Evolutionary conservation across 345 rosid genomes (phyloP).

Genomic region (Eutrema japonicum): DNA sequence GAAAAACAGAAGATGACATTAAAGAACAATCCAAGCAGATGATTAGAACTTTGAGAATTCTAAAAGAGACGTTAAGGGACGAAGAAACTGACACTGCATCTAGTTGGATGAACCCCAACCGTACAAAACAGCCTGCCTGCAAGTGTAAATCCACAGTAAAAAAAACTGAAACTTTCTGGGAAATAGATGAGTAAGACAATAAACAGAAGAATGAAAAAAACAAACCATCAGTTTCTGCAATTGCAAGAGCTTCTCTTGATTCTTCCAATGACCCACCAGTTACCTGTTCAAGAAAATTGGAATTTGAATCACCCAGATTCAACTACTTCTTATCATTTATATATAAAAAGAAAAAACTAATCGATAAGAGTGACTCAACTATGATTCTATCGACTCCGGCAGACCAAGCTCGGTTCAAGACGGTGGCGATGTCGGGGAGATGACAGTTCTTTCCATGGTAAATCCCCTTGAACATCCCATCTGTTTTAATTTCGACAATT

Average conservation of each 20-base stretch:
- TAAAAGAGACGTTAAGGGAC: conserved; percentile 21
- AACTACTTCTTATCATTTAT: background rate
- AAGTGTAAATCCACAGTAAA: conserved; percentile 11
- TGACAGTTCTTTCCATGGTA: conserved; percentile 89
- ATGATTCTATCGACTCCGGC: conserved; percentile 95
- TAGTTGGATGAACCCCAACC: conserved; percentile 97
- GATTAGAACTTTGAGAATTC: background rate
- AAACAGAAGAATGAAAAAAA: conserved; percentile 12
- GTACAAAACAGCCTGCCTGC: conserved; percentile 92
- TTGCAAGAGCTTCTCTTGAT: conserved; percentile 93
- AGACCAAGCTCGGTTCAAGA: conserved; percentile 86
- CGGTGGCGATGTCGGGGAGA: conserved; percentile 68
- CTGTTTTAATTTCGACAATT: conserved; percentile 42
- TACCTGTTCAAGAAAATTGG: conserved; percentile 53
- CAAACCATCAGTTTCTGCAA: conserved; percentile 91
- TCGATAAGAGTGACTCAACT: conserved; percentile 44
- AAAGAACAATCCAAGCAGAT: conserved; percentile 26
- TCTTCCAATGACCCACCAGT: conserved; percentile 96
- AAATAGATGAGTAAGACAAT: background rate
- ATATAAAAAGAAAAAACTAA: background rate
- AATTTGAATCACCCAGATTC: background rate
- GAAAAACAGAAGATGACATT: conserved; percentile 11
- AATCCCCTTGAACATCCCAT: conserved; percentile 96
- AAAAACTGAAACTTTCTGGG: background rate
- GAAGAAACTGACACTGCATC: conserved; percentile 67